Percentiles rank a stretch among this genome's conserved stretches.
Evolutionary conservation across 2,329 filamentous ascomycete species (phyloP).

Genomic region (Phaeophleospora eucalypticola): DNA sequence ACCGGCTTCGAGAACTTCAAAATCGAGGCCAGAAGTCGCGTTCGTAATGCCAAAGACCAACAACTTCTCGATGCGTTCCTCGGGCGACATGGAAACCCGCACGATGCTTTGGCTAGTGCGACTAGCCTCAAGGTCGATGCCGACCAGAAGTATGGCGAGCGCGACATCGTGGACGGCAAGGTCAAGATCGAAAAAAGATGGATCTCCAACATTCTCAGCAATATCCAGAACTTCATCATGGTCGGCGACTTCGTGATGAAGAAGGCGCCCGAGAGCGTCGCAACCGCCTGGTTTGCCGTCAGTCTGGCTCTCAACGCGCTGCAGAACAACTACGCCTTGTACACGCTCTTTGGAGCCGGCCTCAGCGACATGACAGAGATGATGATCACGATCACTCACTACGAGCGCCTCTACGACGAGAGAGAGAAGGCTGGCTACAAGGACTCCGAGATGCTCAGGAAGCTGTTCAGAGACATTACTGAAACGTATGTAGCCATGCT

Average conservation of each 20-base stretch:
- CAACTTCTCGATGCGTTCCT: conserved; percentile 13
- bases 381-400: conserved; percentile 19
- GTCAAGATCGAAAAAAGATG: conserved; percentile 11
- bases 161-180: conserved; percentile 11
- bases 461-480: conserved; percentile 12
- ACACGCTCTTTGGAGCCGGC: conserved; percentile 16
- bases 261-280: conserved; percentile 20
- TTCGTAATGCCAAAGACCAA: too few relatives aligned
- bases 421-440: conserved; percentile 12
- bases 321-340: conserved; percentile 21
- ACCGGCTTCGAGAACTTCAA: too few relatives aligned
- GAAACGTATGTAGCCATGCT: conserved; percentile 16
- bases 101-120: conserved; percentile 2
- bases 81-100: not conserved
- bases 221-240: conserved; percentile 16
- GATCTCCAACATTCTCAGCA: conserved; percentile 15
- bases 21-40: too few relatives aligned
- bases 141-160: conserved; percentile 9
- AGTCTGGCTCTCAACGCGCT: conserved; percentile 18
- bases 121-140: conserved; percentile 6
- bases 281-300: conserved; percentile 19
- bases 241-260: conserved; percentile 16
- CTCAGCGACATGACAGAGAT: conserved; percentile 18
- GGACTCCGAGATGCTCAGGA: conserved; percentile 13
- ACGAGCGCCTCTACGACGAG: conserved; percentile 21